These are phyloP conservation scores for Alternaria tenuissima DNA, from an alignment of 2,329 filamentous ascomycete genomes.

Conservation along the genomic window DNA sequence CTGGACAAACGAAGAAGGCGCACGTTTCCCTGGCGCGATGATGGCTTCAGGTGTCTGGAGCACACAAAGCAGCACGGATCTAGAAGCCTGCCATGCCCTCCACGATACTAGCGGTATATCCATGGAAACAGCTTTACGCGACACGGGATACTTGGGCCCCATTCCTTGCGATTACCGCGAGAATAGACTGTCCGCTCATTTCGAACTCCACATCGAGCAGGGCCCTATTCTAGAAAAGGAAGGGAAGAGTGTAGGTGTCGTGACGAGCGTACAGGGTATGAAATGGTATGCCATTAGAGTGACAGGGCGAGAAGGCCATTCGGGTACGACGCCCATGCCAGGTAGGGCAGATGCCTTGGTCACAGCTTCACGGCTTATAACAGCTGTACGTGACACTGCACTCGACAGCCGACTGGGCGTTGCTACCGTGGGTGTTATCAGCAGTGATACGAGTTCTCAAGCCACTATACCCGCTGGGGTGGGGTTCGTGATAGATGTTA, in stretches of 20 bases:
- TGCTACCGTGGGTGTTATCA: slow-evolving; percentile 41
- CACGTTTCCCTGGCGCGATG: slow-evolving; percentile 78
- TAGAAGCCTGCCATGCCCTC: slow-evolving; percentile 39
- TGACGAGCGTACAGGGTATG: slow-evolving; percentile 76
- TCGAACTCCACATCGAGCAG: slow-evolving; percentile 86
- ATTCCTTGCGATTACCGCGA: slow-evolving; percentile 63
- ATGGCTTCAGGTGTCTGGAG: slow-evolving; percentile 76
- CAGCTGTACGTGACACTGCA: slow-evolving; percentile 35
- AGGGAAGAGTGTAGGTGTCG: slow-evolving; percentile 69
- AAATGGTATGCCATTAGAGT: slow-evolving; percentile 65
- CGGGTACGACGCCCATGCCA: slow-evolving; percentile 72
- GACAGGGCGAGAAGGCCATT: slow-evolving; percentile 46
- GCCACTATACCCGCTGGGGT: slow-evolving; percentile 41
- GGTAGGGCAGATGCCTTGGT: slow-evolving; percentile 59
- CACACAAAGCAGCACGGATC: slow-evolving; percentile 57
- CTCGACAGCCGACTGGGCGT: slow-evolving; percentile 30
- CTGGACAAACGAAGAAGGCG: slow-evolving; percentile 84
- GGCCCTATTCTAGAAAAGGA: slow-evolving; percentile 74
- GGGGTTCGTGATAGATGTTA: slow-evolving; percentile 40
- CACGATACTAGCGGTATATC: slow-evolving; percentile 64
- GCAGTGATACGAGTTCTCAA: slow-evolving; percentile 39
- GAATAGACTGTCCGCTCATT: slow-evolving; percentile 74
- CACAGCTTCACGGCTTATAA: slow-evolving; percentile 37
- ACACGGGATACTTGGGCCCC: slow-evolving; percentile 45
- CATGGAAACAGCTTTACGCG: slow-evolving; percentile 39